Evolutionary conservation across 331 rosid genomes (phyloP).

Genomic region (Malus hybrid): DNA sequence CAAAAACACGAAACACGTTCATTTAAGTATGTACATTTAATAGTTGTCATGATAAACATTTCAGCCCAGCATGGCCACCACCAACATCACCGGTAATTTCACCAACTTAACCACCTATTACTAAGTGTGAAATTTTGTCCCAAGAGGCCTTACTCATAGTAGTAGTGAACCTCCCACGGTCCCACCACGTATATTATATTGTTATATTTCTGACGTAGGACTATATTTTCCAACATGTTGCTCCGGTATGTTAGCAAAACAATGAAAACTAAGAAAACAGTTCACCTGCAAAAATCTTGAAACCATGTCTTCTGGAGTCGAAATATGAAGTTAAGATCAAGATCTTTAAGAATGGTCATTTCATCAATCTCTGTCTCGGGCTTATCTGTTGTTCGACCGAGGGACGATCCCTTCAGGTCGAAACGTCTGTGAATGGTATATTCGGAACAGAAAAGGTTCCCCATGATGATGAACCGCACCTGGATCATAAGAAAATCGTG

Average conservation of each 20-base stretch:
- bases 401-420: constrained; percentile 78
- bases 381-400: constrained; percentile 66
- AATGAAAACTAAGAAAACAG: background rate
- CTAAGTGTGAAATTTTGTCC: background rate
- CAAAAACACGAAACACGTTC: background rate
- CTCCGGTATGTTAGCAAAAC: background rate
- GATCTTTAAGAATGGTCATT: constrained; percentile 79
- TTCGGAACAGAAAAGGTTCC: constrained; percentile 59
- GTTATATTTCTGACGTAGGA: background rate
- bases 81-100: background rate
- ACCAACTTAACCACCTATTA: background rate
- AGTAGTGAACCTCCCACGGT: background rate
- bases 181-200: background rate
- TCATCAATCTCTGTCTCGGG: constrained; percentile 60
- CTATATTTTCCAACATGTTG: background rate
- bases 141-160: background rate
- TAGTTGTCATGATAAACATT: background rate
- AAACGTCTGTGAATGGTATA: constrained; percentile 61
- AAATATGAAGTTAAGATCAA: constrained; percentile 77
- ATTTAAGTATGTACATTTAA: background rate
- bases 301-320: constrained; percentile 46
- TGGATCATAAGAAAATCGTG: constrained; percentile 10
- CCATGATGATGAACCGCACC: constrained; percentile 88
- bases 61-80: background rate
- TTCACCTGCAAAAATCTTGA: constrained; percentile 70